A percentile compares a stretch with the other conserved stretches of the same genome.
Conservation (phyloP, 2,329 filamentous ascomycete genomes). For the Stagonosporopsis chrysanthemi region DNA sequence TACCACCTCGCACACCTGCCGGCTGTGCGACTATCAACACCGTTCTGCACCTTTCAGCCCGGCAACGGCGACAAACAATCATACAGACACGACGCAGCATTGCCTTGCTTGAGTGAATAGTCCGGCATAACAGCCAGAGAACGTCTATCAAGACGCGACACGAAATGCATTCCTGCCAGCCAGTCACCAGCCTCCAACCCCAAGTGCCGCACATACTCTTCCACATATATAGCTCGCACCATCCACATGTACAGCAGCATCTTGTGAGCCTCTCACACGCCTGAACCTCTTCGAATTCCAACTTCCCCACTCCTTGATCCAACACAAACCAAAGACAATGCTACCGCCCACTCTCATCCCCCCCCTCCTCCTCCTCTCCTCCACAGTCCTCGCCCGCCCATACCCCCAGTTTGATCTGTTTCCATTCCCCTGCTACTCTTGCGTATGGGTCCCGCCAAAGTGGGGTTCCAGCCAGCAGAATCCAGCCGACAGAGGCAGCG, state of each 20-base stretch:
- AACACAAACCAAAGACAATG: neutral
- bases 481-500: no score
- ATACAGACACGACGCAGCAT: neutral
- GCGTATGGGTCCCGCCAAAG: neutral
- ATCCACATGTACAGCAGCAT: neutral
- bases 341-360: neutral
- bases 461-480: no score
- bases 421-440: neutral
- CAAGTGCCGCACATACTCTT: neutral
- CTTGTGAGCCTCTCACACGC: no score
- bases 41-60: constrained; percentile 2
- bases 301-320: no score
- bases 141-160: neutral
- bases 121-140: neutral
- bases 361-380: neutral
- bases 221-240: neutral
- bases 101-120: constrained; percentile 6
- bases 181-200: constrained; percentile 13
- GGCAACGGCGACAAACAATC: constrained; percentile 4
- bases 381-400: neutral
- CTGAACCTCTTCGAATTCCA: no score
- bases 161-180: constrained; percentile 16
- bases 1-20: constrained; percentile 22
- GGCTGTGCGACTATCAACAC: constrained; percentile 17
- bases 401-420: neutral